Percentiles rank a stretch among this genome's conserved stretches.
Conservation (phyloP, 805 yeast genomes). For the Lachancea nothofagi region DNA sequence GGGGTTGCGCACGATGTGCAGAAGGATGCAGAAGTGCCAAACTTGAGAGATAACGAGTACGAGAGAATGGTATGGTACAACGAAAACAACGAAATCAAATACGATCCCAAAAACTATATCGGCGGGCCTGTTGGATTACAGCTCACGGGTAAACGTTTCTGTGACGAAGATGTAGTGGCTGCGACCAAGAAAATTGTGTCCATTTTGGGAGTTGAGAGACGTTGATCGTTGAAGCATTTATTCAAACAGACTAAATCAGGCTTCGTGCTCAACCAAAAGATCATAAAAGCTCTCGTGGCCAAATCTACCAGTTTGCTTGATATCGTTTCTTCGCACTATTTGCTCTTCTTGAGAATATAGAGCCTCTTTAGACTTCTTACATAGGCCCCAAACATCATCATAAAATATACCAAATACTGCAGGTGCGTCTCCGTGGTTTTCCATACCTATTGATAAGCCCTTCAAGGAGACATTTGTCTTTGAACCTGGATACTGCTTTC, state of each 20-base stretch:
- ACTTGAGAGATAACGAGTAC: constrained; percentile 17
- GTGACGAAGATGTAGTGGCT: constrained; percentile 44
- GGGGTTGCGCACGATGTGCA: constrained; percentile 53
- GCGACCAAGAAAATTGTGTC: constrained; percentile 39
- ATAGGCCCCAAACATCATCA: constrained; percentile 25
- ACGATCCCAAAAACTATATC: constrained; percentile 34
- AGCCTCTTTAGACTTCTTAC: constrained; percentile 8
- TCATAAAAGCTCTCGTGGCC: constrained; percentile 13
- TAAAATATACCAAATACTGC: constrained; percentile 31
- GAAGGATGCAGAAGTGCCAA: constrained; percentile 34
- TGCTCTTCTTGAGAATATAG: constrained; percentile 6
- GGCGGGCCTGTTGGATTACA: constrained; percentile 49
- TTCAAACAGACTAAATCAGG: no score
- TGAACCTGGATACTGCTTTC: constrained; percentile 27
- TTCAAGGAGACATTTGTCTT: constrained; percentile 28
- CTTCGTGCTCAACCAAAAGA: constrained; percentile 9
- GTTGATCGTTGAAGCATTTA: constrained; percentile 1
- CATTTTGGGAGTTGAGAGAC: constrained; percentile 25
- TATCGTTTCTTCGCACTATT: constrained; percentile 3
- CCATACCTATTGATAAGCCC: constrained; percentile 22
- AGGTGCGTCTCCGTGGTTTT: constrained; percentile 26
- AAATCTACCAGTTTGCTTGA: constrained; percentile 9
- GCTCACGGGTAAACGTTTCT: constrained; percentile 45
- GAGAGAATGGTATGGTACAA: constrained; percentile 24
- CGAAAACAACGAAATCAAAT: constrained; percentile 15